Evolutionary conservation across 805 yeast species (phyloP).

Genomic region (Ogataea corticis): DNA sequence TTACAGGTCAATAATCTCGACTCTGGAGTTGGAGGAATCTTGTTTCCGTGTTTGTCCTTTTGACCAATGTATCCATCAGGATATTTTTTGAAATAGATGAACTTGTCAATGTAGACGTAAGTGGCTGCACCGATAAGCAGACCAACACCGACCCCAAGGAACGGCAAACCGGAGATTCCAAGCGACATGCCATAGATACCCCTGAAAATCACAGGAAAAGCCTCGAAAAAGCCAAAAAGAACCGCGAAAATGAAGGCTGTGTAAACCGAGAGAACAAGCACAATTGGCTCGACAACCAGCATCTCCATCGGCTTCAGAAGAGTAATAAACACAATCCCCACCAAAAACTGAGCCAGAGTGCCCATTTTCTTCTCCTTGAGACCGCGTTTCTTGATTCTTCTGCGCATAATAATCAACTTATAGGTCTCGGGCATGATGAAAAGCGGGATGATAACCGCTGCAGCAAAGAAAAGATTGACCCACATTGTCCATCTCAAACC

Average conservation of each 20-base stretch:
- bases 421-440: constrained; percentile 66
- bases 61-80: constrained; percentile 60
- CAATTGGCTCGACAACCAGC: constrained; percentile 75
- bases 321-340: constrained; percentile 48
- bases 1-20: constrained; percentile 58
- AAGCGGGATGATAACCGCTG: constrained; percentile 48
- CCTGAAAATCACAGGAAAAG: constrained; percentile 71
- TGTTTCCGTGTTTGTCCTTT: constrained; percentile 58
- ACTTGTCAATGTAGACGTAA: constrained; percentile 51
- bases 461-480: constrained; percentile 71
- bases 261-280: constrained; percentile 64
- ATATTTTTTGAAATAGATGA: constrained; percentile 52
- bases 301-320: constrained; percentile 65
- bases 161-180: constrained; percentile 69
- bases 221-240: constrained; percentile 77
- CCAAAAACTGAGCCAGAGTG: constrained; percentile 40
- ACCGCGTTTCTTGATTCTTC: constrained; percentile 63
- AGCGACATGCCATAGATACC: constrained; percentile 59
- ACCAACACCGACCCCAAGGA: constrained; percentile 73
- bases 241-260: constrained; percentile 78
- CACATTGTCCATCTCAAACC: constrained; percentile 75
- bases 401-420: constrained; percentile 60
- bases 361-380: constrained; percentile 42
- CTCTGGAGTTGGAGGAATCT: constrained; percentile 60
- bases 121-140: constrained; percentile 53